These are phyloP conservation scores for Pulveroboletus sp. DNA, from an alignment of 768 basidiomycete species.

Conservation along the genomic window DNA sequence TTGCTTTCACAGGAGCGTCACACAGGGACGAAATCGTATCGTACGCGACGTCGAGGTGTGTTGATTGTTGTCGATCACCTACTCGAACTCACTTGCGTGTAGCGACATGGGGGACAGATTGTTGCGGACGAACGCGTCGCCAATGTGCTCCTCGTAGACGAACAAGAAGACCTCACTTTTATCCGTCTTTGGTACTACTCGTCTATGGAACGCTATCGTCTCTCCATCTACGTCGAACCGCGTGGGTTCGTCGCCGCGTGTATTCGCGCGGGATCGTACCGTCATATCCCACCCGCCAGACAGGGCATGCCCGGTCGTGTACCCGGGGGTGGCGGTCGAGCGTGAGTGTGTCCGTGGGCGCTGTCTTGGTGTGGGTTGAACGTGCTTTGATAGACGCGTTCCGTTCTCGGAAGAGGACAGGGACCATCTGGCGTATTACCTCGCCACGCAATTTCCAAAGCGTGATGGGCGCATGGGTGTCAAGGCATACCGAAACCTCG, in stretches of 20 bases:
- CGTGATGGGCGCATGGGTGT: slow-evolving; percentile 47
- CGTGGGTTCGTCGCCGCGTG: slow-evolving; percentile 27
- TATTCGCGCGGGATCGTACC: slow-evolving; percentile 13
- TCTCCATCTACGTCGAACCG: slow-evolving; percentile 19
- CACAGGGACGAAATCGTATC: slow-evolving; percentile 18
- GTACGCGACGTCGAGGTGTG: slow-evolving; percentile 20
- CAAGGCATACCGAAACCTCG: slow-evolving; percentile 42
- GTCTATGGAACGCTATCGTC: slow-evolving; percentile 15
- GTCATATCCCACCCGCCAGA: slow-evolving; percentile 1
- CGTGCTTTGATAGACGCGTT: slow-evolving; percentile 15
- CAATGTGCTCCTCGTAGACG: slow-evolving; percentile 30
- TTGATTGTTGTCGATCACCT: not conserved
- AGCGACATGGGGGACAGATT: slow-evolving; percentile 24
- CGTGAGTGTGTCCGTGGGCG: slow-evolving; percentile 6
- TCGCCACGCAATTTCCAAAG: slow-evolving; percentile 47
- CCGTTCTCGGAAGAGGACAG: slow-evolving; percentile 43
- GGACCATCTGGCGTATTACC: slow-evolving; percentile 40
- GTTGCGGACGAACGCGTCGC: slow-evolving; percentile 12
- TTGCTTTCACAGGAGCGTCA: slow-evolving; percentile 27
- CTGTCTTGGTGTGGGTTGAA: not conserved
- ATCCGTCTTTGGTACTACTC: slow-evolving; percentile 26
- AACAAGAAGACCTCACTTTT: slow-evolving; percentile 23
- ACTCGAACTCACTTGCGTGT: not conserved
- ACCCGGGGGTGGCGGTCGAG: not conserved
- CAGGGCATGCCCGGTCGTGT: slow-evolving; percentile 25